Evolutionary conservation across 306 rosid species (phyloP).

Genomic region (Coriaria nepalensis): DNA sequence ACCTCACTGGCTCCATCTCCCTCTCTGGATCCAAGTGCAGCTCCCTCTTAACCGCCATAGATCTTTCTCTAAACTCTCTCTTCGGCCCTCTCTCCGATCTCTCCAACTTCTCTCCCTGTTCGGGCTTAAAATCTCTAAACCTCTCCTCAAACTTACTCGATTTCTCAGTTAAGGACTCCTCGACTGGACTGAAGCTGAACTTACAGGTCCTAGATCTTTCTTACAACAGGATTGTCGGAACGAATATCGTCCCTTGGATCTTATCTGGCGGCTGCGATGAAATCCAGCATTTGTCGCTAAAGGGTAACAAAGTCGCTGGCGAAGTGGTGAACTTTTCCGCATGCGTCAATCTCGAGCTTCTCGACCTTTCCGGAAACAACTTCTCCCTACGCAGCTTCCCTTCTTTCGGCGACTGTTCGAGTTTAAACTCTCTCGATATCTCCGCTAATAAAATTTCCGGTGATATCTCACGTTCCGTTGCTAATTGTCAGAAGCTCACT

Average conservation of each 20-base stretch:
- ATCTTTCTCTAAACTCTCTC: slow-evolving; percentile 56
- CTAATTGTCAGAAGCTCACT: slow-evolving; percentile 31
- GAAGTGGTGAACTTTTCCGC: slow-evolving; percentile 24
- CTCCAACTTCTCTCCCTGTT: slow-evolving; percentile 31
- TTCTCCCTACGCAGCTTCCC: slow-evolving; percentile 33
- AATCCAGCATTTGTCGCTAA: slow-evolving; percentile 26
- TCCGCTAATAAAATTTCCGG: slow-evolving; percentile 63
- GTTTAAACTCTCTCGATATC: slow-evolving; percentile 43
- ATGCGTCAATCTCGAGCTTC: slow-evolving; percentile 22
- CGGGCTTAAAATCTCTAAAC: slow-evolving; percentile 42
- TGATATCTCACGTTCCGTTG: slow-evolving; percentile 30
- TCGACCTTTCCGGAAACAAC: slow-evolving; percentile 69
- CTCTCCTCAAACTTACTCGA: slow-evolving; percentile 45
- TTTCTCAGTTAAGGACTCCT: slow-evolving; percentile 10
- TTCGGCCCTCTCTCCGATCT: slow-evolving; percentile 35
- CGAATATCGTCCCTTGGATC: slow-evolving; percentile 39
- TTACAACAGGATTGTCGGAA: slow-evolving; percentile 41
- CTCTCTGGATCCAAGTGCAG: slow-evolving; percentile 27
- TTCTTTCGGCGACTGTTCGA: slow-evolving; percentile 49
- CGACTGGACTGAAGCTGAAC: slow-evolving; percentile 15
- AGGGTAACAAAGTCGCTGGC: slow-evolving; percentile 56
- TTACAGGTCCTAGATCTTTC: slow-evolving; percentile 53
- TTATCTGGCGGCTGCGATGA: slow-evolving; percentile 24
- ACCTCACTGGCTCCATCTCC: slow-evolving; percentile 48
- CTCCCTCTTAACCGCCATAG: slow-evolving; percentile 37